Evolutionary conservation across 345 rosid genomes (phyloP).

Genomic region (rapeseed (Brassica napus)): Da-Ae NC_063446.1:1362501-1363000

Average conservation of each 20-base stretch:
- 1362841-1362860: background rate
- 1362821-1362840: background rate
- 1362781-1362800: background rate
- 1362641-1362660: background rate
- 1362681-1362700: background rate
- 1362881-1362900: slow-evolving; percentile 11
- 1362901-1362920: slow-evolving; percentile 32
- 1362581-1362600: background rate
- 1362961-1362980: slow-evolving; percentile 13
- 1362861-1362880: slow-evolving; percentile 12
- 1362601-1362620: background rate
- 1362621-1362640: background rate
- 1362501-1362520: background rate
- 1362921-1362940: slow-evolving; percentile 2
- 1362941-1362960: background rate
- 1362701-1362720: slow-evolving; percentile 17
- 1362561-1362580: slow-evolving; percentile 17
- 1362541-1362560: background rate
- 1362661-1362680: background rate
- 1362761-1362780: background rate
- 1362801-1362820: slow-evolving; percentile 20
- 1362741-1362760: background rate
- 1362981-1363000: background rate
- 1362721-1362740: background rate
- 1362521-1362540: background rate